These are phyloP conservation scores for Arabidopsis thaliana DNA, from an alignment of 345 rosid genomes.

Conservation along the genomic window DNA sequence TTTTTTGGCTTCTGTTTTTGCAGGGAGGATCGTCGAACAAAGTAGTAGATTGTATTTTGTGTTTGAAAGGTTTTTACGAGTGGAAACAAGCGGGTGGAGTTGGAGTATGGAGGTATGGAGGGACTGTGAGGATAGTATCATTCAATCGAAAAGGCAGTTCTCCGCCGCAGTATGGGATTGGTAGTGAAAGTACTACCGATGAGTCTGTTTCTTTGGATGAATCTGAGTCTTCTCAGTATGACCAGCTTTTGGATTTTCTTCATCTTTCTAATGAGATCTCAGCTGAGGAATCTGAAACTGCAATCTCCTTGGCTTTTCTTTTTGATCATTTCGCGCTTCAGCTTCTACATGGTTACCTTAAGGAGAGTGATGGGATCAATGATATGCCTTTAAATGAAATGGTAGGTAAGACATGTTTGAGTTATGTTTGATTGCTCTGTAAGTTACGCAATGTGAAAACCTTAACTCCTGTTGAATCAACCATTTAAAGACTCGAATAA, in stretches of 20 bases:
- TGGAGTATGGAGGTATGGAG: constrained; percentile 98
- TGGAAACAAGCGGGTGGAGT: constrained; percentile 96
- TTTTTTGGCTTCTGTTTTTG: neutral
- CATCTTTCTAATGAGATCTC: constrained; percentile 83
- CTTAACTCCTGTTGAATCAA: neutral
- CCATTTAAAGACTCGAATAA: too few species aligned
- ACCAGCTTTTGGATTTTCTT: constrained; percentile 82
- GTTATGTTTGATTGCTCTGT: constrained; percentile 10
- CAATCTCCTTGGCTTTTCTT: constrained; percentile 74
- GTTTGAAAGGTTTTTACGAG: constrained; percentile 90
- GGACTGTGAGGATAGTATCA: constrained; percentile 85
- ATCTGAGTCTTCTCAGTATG: constrained; percentile 88
- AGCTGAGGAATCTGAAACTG: constrained; percentile 76
- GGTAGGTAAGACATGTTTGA: constrained; percentile 74
- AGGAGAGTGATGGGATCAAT: constrained; percentile 63
- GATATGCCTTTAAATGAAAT: constrained; percentile 87
- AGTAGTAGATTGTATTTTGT: constrained; percentile 96
- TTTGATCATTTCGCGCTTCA: constrained; percentile 85
- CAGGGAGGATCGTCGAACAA: constrained; percentile 96
- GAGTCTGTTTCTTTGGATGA: constrained; percentile 84
- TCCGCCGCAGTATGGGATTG: constrained; percentile 56
- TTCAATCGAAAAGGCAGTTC: constrained; percentile 64
- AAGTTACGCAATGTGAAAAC: too few species aligned
- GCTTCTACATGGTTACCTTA: constrained; percentile 82
- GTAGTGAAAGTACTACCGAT: constrained; percentile 82